phyloP scores from a whole-genome alignment of 257 asterid genomes.

The Solanum chiquidenum region DNA sequence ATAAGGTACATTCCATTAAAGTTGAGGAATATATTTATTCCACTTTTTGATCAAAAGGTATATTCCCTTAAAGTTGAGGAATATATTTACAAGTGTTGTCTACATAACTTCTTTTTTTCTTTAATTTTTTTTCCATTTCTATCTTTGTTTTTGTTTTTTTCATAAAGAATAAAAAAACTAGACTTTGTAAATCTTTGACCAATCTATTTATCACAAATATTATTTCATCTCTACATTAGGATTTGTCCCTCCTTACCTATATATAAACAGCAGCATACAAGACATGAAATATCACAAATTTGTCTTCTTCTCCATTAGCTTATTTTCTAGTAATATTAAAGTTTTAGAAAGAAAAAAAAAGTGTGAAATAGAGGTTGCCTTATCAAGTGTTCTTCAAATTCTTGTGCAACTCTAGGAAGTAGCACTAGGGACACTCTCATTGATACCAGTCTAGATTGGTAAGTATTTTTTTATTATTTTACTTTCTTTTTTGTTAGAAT shows the following conservation, averaged over 20 bases:
- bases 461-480: not conserved
- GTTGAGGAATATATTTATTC: too few relatives aligned
- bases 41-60: too few relatives aligned
- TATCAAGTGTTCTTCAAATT: slow-evolving; percentile 3
- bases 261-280: not conserved
- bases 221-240: not conserved
- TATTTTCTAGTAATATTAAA: too few relatives aligned
- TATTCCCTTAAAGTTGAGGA: too few relatives aligned
- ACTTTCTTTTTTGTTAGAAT: not conserved
- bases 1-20: too few relatives aligned
- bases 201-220: too few relatives aligned
- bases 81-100: too few relatives aligned
- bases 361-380: slow-evolving; percentile 27
- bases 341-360: not conserved
- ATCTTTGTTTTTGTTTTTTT: too few relatives aligned
- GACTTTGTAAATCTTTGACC: too few relatives aligned
- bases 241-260: not conserved
- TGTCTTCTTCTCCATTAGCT: not conserved
- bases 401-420: not conserved
- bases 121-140: too few relatives aligned
- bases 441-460: slow-evolving; percentile 57
- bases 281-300: not conserved
- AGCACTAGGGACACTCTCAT: slow-evolving; percentile 10
- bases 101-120: too few relatives aligned
- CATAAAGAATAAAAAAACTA: too few relatives aligned